Evolutionary conservation across 2,329 filamentous ascomycete genomes (phyloP).

Genomic region (Fusarium verrucosum): DNA sequence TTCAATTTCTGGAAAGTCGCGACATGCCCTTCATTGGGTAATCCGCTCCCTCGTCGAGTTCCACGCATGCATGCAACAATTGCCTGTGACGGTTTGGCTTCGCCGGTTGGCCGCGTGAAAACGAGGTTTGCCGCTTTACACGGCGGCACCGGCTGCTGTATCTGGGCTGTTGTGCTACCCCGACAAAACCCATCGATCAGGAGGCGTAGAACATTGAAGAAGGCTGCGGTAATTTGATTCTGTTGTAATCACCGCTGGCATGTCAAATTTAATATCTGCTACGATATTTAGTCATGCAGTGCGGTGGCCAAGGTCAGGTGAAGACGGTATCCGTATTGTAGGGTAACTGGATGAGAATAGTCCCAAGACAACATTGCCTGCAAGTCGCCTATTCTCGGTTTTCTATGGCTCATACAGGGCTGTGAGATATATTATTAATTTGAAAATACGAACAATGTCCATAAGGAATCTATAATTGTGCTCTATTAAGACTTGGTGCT

Average conservation of each 20-base stretch:
- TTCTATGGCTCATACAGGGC: not conserved
- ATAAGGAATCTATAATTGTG: not conserved
- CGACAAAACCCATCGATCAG: conserved; percentile 2
- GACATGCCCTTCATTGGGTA: conserved; percentile 39
- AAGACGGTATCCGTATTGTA: not conserved
- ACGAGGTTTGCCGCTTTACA: conserved; percentile 39
- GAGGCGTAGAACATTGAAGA: conserved; percentile 5
- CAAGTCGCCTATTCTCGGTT: not conserved
- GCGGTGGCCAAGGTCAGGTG: not conserved
- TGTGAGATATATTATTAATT: not conserved
- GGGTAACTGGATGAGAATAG: not conserved
- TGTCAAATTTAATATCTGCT: not conserved
- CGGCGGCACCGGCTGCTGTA: conserved; percentile 38
- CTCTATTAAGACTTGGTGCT: too few species aligned
- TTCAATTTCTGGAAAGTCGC: conserved; percentile 39
- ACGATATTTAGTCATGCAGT: not conserved
- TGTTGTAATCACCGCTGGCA: not conserved
- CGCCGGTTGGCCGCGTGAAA: conserved; percentile 31
- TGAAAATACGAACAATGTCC: not conserved
- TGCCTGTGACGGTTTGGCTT: conserved; percentile 21
- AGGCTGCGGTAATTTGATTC: not conserved
- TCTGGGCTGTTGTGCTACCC: conserved; percentile 31
- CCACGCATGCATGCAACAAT: conserved; percentile 22
- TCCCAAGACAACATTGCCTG: too few species aligned
- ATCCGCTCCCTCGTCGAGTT: conserved; percentile 18